Base-by-base conservation (phyloP, 1,284 basidiomycete genomes). In the Fomitopsis pinicola region DNA sequence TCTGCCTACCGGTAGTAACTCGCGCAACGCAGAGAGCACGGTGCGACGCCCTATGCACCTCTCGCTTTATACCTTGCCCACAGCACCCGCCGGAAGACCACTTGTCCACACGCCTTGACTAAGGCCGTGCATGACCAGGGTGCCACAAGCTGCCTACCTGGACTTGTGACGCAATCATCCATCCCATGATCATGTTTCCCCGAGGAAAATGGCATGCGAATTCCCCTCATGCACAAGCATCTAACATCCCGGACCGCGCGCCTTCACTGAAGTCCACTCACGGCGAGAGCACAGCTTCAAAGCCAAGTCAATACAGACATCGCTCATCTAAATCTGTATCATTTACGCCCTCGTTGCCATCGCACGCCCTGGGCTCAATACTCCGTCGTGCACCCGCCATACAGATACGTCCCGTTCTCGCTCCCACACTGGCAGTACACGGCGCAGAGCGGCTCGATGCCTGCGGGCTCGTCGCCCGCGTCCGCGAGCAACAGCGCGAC, bases 401-500 rank as follows among this genome's bases (percentile, higher is more conserved):
- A 55, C 17, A 64, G 59, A 44, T 63, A 48, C 4, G 67, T 68
- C 10, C 66, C 68, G 22, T 69, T 68, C 57, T 67, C 55, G 35
- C 58, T 59, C 9, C 62, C 64, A 55, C 68, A 69, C 44, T 65
- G 58, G 48, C 60, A 62, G 60, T 60, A 66, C 3, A 66, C 62
- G 19, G 60, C 59, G 42, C 68, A 69, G 9, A 59, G 56, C 19
- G 68, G 68, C 12, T 55, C 67, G 5, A 75, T 72, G 0, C 79
- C 85, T 22, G 68, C 77, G 6, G 87, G 87, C 66, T 89, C 87
- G 60, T 88, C 74, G 0, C 85, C 87, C 2, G 79, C 83, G 66
- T 89, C 87, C 59, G 78, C 80, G 42, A 89, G 72, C 38, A 89
- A 72, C 28, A 89, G 67, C 9, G 86, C 87, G 28, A 85, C 81